Evolutionary conservation across 352 stramenopile species (phyloP), one percentile per base, ranked within the genome.

Genomic region (Phytophthora sp.): DNA sequence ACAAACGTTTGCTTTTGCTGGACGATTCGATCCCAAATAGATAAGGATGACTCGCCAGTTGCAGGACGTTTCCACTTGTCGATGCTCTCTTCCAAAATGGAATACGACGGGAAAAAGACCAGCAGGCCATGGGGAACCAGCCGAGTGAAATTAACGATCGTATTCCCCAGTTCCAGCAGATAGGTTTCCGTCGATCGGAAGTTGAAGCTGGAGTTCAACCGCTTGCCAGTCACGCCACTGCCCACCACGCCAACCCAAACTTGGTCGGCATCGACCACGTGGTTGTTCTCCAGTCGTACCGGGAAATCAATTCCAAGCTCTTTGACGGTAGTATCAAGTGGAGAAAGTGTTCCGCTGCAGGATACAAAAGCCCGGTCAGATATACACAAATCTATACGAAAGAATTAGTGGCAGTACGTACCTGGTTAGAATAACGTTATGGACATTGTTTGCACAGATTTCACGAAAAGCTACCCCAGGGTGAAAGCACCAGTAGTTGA

Each of bases 71-170:
- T 71, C 94, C 94, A 98, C 20, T 79, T 65, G 7, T 79, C 66
- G 12, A 97, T 72, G 31, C 76, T 94, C 39, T 91, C 72, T 64
- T 98, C 80, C 73, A 99, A 88, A 48, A 98, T 96, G n/a, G 79
- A 82, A 59, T 99, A 99, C 37, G 94, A 99, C n/a, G 98, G 97
- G 61, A 99, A 99, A 73, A 99, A 99, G 0, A 99, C 88, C 15
- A 99, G 88, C 46, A 99, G 77, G 3, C 98, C 98, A 43, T 97
- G 97, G 3, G 97, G 97, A 15, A 99, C 94, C n/a, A 98, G 77
- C 7, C 88, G 84, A 34, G 87, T 88, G 13, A 99, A 89, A 62
- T 92, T 98, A 5, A 97, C 88, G 28, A 99, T 88, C 0, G 97
- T 99, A 49, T 98, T 97, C 9, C 97, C 97, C 5, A 99, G 74